Evolutionary conservation across 352 stramenopile genomes (phyloP).

Genomic region (Pythium grandisporangium): DNA sequence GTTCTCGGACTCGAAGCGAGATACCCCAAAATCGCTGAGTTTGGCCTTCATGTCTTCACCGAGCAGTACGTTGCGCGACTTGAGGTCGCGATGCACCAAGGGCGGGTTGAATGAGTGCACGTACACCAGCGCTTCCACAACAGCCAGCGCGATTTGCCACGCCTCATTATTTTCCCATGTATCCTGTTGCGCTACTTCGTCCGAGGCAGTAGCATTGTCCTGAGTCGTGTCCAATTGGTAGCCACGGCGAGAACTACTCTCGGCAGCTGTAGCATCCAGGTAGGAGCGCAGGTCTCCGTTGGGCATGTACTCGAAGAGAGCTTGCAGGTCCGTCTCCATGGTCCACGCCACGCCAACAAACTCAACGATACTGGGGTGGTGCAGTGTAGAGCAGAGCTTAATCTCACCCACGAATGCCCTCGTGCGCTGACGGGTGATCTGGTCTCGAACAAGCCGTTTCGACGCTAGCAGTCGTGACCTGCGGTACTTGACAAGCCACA

Average conservation of each 20-base stretch:
- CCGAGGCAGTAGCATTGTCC: neutral
- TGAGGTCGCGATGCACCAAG: slow-evolving; percentile 32
- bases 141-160: slow-evolving; percentile 30
- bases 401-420: slow-evolving; percentile 60
- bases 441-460: slow-evolving; percentile 38
- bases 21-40: slow-evolving; percentile 13
- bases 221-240: neutral
- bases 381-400: slow-evolving; percentile 49
- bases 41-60: slow-evolving; percentile 11
- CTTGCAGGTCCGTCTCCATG: slow-evolving; percentile 40
- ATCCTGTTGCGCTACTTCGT: neutral
- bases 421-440: slow-evolving; percentile 27
- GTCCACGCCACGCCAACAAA: slow-evolving; percentile 65
- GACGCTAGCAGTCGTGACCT: slow-evolving; percentile 25
- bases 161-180: slow-evolving; percentile 5
- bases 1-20: slow-evolving; percentile 7
- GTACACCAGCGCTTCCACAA: slow-evolving; percentile 35
- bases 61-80: slow-evolving; percentile 35
- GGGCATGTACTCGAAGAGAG: slow-evolving; percentile 59
- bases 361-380: slow-evolving; percentile 54
- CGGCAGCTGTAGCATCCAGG: slow-evolving; percentile 16
- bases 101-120: slow-evolving; percentile 32
- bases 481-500: slow-evolving; percentile 40
- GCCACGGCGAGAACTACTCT: neutral
- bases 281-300: slow-evolving; percentile 45